These are phyloP conservation scores for Aspergillus kassunensis DNA, from an alignment of 495 filamentous ascomycete genomes.

Conservation along the genomic window DNA sequence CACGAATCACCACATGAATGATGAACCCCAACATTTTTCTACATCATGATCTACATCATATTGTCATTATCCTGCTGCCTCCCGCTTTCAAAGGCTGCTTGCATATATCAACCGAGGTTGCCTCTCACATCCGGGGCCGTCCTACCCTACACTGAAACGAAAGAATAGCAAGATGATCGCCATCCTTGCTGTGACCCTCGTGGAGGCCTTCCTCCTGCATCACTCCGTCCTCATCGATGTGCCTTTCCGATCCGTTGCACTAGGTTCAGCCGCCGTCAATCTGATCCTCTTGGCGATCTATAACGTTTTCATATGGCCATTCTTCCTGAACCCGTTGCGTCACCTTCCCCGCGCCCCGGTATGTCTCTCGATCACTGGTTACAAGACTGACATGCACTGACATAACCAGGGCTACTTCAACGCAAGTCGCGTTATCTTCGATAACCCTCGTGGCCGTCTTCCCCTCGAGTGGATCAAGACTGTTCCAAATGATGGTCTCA, in stretches of 20 bases:
- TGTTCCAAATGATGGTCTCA: constrained; percentile 83
- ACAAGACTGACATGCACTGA: neutral
- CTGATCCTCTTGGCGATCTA: constrained; percentile 36
- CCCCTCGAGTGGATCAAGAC: constrained; percentile 65
- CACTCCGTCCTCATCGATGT: constrained; percentile 24
- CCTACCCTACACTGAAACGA: neutral
- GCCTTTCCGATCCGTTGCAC: constrained; percentile 21
- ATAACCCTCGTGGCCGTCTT: constrained; percentile 56
- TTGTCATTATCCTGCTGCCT: neutral
- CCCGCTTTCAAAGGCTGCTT: neutral
- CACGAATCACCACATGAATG: too few species aligned
- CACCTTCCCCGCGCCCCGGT: constrained; percentile 58
- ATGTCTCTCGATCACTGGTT: constrained; percentile 23
- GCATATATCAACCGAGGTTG: constrained; percentile 5
- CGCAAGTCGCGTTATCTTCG: constrained; percentile 52
- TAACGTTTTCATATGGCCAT: constrained; percentile 61
- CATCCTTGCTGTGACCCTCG: constrained; percentile 22
- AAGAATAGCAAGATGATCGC: constrained; percentile 10
- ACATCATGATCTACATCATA: neutral
- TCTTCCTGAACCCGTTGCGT: constrained; percentile 65
- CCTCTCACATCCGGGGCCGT: neutral
- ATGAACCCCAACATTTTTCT: neutral
- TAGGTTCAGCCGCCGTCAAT: constrained; percentile 25
- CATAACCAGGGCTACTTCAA: constrained; percentile 46
- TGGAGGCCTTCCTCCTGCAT: constrained; percentile 31